Base-by-base conservation (phyloP, 1,139 yeast species). In the Saccharomyces hybrid region DNA sequence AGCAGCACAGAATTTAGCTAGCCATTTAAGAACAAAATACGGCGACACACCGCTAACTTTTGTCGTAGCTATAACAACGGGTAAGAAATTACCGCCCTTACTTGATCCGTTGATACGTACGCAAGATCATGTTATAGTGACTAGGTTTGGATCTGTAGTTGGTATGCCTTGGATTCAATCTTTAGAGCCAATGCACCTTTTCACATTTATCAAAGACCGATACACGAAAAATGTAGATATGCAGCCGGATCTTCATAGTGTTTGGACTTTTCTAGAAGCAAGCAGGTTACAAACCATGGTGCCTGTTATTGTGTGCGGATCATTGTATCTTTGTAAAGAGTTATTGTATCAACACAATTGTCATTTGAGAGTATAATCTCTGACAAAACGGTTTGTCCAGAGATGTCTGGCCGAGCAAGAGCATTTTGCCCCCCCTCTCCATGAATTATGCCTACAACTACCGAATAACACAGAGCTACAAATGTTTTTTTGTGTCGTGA, bases 151-250 rank as follows among this genome's bases (percentile, higher is more conserved):
- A 0, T 58, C 72, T 1, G 93, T 95, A 0, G 95, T 86, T 14
- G 84, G 88, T 0, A 91, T 91, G 98, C 96, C 97, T 0, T 91
- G 98, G 98, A 82, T 93, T 11, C 64, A 73, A 27, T 72, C 88
- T 2, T 76, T 75, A 59, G 70, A 74, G 1, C 69, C 78, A 0
- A 66, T 65, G 1, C 75, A 71, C 2, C 65, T 86, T 20, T 68
- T 70, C 34, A 47, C 59, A 9, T 64, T 69, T 25, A 75, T 79
- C 2, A 46, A 48, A 11, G 58, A 64, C 4, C 51, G 53, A 1
- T 74, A 69, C 49, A 72, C 77, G 0, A 51, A 64, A 0, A 74
- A 77, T 26, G 73, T 72, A 0, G 47, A 28, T 0, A 53, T 60
- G 28, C 63, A 54, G 25, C 53, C 58, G 2, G 57, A 60, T 16